Evolutionary conservation across 2,329 filamentous ascomycete species (phyloP), one percentile per base, ranked within the genome.

Genomic region (Ascochyta pisi): DNA sequence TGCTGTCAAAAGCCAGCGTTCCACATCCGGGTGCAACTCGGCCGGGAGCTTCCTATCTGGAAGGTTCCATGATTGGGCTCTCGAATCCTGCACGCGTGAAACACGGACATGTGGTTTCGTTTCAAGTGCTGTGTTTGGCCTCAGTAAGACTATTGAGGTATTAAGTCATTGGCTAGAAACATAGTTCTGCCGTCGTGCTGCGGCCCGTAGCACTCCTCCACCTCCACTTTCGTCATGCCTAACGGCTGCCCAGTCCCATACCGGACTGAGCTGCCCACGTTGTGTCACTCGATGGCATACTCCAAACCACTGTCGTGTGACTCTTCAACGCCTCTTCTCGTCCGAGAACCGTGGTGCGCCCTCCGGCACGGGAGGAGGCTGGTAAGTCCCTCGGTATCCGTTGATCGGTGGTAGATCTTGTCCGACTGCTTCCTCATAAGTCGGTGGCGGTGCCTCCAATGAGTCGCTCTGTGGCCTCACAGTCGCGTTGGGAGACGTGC

Each of bases 371-470:
- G 73, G 73, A 33, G 79, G 79, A 16, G 79, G 78, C 51, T 72
- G 76, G 71, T 90, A 92, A 13, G 86, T 86, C 26, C 88, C 86
- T 66, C 92, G 82, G 24, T 88, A 79, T 58, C 87, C 89, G 70
- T 91, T 85, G 52, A 92, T 85, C 1, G 91, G 90, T 33, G 85
- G 88, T 59, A 95, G 77, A 55, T 88, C 85, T 62, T 91, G 88
- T 6, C 92, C 92, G 77, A 97, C 88, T 12, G 92, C 92, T 76
- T 97, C 93, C 76, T 96, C 92, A 70, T 98, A 98, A 68, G 91
- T 96, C 7, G 93, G 93, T 16, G 94, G 93, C n/a, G 92, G 91
- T 34, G 49, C 54, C 40, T 57, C 54, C 34, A 39, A 59, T 35
- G 58, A 44, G 13, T 60, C 58, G 34, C 44, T 57, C 9, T 51